A percentile compares a stretch with the other conserved stretches of the same genome.
Conservation (phyloP, 331 rosid genomes). For the Prunus yedoensis region DNA sequence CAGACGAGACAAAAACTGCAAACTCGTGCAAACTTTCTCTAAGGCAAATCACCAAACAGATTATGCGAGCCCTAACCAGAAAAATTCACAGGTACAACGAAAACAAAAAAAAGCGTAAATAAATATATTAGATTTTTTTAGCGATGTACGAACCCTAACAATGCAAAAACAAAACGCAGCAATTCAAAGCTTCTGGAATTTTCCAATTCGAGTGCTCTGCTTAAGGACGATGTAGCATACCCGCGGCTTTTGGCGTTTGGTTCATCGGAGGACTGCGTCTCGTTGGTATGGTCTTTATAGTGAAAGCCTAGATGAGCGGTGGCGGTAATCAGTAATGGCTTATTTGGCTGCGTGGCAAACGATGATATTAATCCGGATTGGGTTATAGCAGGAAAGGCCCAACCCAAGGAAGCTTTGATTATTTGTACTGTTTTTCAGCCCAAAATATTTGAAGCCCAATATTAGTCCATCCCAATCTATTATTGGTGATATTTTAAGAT, state of each 20-base stretch:
- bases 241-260: not conserved
- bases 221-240: not conserved
- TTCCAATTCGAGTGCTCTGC: not conserved
- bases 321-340: not conserved
- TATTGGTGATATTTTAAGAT: not conserved
- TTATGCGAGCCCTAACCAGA: not conserved
- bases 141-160: not conserved
- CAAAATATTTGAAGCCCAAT: too few species aligned
- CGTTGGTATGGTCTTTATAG: not conserved
- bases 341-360: not conserved
- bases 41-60: not conserved
- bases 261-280: not conserved
- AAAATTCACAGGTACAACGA: not conserved
- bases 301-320: not conserved
- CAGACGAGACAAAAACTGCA: too few species aligned
- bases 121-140: not conserved
- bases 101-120: not conserved
- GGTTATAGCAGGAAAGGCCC: not conserved
- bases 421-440: too few species aligned
- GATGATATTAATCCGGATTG: not conserved
- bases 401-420: not conserved
- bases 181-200: not conserved
- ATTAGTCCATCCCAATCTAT: too few species aligned
- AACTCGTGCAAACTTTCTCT: not conserved
- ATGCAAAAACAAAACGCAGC: not conserved